phyloP scores from a whole-genome alignment of 2,329 filamentous ascomycete genomes.

The Chaetomium sp. region DNA sequence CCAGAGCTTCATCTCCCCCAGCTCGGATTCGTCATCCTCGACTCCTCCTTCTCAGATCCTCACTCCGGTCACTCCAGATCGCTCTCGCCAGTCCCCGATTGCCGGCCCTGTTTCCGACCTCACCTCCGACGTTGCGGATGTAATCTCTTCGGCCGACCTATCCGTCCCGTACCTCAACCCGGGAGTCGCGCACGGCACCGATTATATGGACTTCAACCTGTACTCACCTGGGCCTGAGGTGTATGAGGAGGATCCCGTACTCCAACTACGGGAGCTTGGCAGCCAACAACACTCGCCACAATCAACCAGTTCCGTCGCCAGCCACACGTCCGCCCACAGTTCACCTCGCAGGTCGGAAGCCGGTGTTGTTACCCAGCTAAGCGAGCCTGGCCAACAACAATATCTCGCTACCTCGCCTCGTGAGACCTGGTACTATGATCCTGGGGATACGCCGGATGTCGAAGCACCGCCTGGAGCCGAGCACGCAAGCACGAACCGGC shows the following conservation, averaged over 20 bases:
- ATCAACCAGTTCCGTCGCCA: neutral
- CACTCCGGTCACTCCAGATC: slow-evolving; percentile 19
- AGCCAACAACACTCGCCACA: slow-evolving; percentile 15
- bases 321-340: neutral
- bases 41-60: slow-evolving; percentile 31
- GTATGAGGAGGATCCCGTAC: slow-evolving; percentile 38
- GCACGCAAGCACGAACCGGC: neutral
- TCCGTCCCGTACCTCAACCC: slow-evolving; percentile 38
- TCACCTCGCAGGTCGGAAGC: neutral
- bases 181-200: slow-evolving; percentile 29
- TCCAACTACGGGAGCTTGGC: slow-evolving; percentile 18
- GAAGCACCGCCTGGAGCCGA: neutral
- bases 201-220: slow-evolving; percentile 51
- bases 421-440: slow-evolving; percentile 9
- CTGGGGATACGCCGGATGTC: neutral
- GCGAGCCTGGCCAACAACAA: neutral
- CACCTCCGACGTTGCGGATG: slow-evolving; percentile 7
- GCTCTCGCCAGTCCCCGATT: slow-evolving; percentile 12
- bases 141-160: slow-evolving; percentile 16
- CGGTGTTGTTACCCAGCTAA: neutral
- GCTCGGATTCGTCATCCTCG: slow-evolving; percentile 25
- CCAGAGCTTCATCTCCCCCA: slow-evolving; percentile 37
- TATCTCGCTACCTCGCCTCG: neutral
- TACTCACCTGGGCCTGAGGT: slow-evolving; percentile 45
- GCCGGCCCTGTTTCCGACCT: slow-evolving; percentile 3